These are phyloP conservation scores for Leptosphaerulina australis DNA, from an alignment of 2,329 filamentous ascomycete genomes.

Conservation along the genomic window DNA sequence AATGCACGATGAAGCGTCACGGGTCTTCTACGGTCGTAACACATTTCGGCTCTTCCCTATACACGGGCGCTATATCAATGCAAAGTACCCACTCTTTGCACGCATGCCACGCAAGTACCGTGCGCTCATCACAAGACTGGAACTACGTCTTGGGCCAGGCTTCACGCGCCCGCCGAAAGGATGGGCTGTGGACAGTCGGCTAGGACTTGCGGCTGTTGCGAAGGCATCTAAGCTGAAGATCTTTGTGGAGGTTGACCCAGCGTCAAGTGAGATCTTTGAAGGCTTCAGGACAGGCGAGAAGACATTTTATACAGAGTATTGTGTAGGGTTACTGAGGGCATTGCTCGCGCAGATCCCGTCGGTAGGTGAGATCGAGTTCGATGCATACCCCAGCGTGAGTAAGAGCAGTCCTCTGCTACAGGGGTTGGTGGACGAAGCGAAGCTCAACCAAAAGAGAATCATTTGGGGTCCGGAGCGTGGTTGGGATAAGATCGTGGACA, in stretches of 20 bases:
- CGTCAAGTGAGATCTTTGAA: slow-evolving; percentile 65
- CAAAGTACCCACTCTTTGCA: slow-evolving; percentile 72
- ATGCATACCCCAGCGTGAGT: slow-evolving; percentile 70
- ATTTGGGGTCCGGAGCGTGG: slow-evolving; percentile 71
- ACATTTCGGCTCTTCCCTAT: slow-evolving; percentile 61
- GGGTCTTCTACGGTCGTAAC: slow-evolving; percentile 59
- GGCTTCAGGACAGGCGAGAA: slow-evolving; percentile 67
- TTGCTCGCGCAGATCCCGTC: slow-evolving; percentile 64
- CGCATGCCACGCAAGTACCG: slow-evolving; percentile 68
- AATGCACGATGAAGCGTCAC: slow-evolving; percentile 58
- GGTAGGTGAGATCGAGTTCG: slow-evolving; percentile 68
- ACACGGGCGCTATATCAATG: slow-evolving; percentile 69
- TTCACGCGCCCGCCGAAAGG: slow-evolving; percentile 72
- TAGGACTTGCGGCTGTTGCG: slow-evolving; percentile 68
- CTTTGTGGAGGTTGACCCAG: slow-evolving; percentile 75
- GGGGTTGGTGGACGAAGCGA: slow-evolving; percentile 62
- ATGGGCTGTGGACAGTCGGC: slow-evolving; percentile 69
- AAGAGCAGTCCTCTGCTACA: slow-evolving; percentile 69
- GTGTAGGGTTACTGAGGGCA: slow-evolving; percentile 60
- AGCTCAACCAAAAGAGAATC: slow-evolving; percentile 59
- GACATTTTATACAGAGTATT: slow-evolving; percentile 74
- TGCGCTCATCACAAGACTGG: slow-evolving; percentile 65
- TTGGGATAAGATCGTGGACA: slow-evolving; percentile 58
- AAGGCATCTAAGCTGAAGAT: slow-evolving; percentile 66
- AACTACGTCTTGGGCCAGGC: slow-evolving; percentile 74